phyloP scores from a whole-genome alignment of 108 stramenopile genomes.

The Licmophora abbreviata region DNA sequence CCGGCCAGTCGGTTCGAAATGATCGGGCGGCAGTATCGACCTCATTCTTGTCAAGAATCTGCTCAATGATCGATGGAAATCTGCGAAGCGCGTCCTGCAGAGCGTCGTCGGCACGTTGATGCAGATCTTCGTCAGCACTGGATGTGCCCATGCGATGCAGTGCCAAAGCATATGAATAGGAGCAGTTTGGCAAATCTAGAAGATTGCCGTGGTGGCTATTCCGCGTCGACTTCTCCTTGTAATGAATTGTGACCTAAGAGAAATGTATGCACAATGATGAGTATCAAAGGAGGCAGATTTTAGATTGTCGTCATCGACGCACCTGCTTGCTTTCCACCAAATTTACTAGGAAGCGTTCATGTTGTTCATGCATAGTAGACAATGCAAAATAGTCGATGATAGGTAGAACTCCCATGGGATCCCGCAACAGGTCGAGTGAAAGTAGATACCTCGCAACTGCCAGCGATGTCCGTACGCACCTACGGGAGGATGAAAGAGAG shows the following conservation, averaged over 20 bases:
- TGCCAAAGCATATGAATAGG: constrained; percentile 74
- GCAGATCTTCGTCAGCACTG: constrained; percentile 11
- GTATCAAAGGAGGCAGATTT: constrained; percentile 22
- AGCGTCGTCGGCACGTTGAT: constrained; percentile 10
- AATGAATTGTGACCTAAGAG: constrained; percentile 19
- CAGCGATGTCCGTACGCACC: constrained; percentile 39
- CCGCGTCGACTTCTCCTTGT: constrained; percentile 17
- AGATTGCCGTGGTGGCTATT: constrained; percentile 23
- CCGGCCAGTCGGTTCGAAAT: constrained; percentile 42
- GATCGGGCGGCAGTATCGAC: constrained; percentile 33
- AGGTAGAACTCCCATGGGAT: constrained; percentile 67
- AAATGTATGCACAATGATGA: constrained; percentile 7
- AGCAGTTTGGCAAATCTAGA: constrained; percentile 59
- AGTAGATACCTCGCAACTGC: constrained; percentile 51
- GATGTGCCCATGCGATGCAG: constrained; percentile 29
- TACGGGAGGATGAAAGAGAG: too few species aligned
- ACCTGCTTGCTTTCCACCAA: constrained; percentile 32
- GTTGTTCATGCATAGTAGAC: constrained; percentile 20
- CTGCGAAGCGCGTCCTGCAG: constrained; percentile 18
- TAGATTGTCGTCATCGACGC: background rate
- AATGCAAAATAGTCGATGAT: constrained; percentile 66
- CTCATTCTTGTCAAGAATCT: constrained; percentile 28
- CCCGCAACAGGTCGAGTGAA: constrained; percentile 73
- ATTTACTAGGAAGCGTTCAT: constrained; percentile 29
- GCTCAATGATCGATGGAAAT: constrained; percentile 34